Evolutionary conservation across 2,329 filamentous ascomycete genomes (phyloP).

Genomic region (Coniochaeta prunicola): DNA sequence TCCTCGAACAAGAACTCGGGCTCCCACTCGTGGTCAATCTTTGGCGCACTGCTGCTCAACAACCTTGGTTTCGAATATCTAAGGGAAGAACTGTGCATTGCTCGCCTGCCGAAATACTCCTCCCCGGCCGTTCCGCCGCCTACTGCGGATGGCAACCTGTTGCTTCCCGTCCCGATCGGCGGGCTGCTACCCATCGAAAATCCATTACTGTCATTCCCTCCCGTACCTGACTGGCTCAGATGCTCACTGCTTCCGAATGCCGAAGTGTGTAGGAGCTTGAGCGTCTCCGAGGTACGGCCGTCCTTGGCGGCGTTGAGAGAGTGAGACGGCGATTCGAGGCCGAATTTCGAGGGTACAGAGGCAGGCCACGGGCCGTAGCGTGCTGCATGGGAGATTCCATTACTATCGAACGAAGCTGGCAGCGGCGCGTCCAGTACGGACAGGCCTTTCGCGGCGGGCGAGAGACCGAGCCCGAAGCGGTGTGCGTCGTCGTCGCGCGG

Average conservation of each 20-base stretch:
- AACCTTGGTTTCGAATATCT: conserved; percentile 59
- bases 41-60: conserved; percentile 62
- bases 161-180: conserved; percentile 25
- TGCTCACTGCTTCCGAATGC: conserved; percentile 62
- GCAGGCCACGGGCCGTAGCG: conserved; percentile 85
- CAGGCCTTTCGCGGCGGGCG: conserved; percentile 65
- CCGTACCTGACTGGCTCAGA: conserved; percentile 27
- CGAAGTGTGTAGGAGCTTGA: conserved; percentile 59
- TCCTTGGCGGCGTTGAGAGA: conserved; percentile 60
- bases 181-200: conserved; percentile 33
- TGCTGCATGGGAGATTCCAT: conserved; percentile 87
- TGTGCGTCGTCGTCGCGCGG: conserved; percentile 59
- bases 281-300: conserved; percentile 52
- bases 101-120: conserved; percentile 62
- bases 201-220: conserved; percentile 27
- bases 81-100: conserved; percentile 56
- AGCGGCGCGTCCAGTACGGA: conserved; percentile 90
- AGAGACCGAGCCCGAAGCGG: conserved; percentile 65
- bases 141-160: neutral
- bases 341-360: conserved; percentile 87
- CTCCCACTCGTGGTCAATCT: conserved; percentile 53
- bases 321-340: conserved; percentile 75
- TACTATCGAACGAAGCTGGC: conserved; percentile 92
- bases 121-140: conserved; percentile 25
- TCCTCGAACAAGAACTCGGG: conserved; percentile 75